Percentiles rank a stretch among this genome's conserved stretches.
Evolutionary conservation across 192 early-diverging fungal genomes (phyloP).

Genomic region (Coemansia pectinata): DNA sequence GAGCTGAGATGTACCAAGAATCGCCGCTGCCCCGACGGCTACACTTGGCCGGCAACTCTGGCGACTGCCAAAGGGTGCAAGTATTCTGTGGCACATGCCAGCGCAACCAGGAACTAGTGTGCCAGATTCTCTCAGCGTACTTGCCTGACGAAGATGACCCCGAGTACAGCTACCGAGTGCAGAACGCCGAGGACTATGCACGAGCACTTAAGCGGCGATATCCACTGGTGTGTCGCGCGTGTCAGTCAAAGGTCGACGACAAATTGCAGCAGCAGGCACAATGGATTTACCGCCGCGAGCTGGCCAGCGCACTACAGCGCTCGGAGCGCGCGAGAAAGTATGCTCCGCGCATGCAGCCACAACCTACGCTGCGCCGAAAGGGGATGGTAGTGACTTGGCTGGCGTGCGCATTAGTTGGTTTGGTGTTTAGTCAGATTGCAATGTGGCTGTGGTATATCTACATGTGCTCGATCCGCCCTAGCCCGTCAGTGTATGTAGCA

Average conservation of each 20-base stretch:
- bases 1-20: conserved; percentile 40
- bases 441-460: conserved; percentile 17
- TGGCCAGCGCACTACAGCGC: conserved; percentile 32
- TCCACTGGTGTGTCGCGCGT: conserved; percentile 36
- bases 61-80: background rate
- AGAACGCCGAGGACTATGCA: conserved; percentile 32
- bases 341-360: conserved; percentile 13
- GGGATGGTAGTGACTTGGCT: conserved; percentile 28
- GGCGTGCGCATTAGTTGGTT: conserved; percentile 11
- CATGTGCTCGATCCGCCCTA: background rate
- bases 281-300: conserved; percentile 31
- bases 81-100: conserved; percentile 45
- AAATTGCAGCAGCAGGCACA: conserved; percentile 39
- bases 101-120: conserved; percentile 49
- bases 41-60: background rate
- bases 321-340: conserved; percentile 22
- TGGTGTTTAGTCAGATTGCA: conserved; percentile 15
- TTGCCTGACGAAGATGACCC: conserved; percentile 39
- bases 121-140: conserved; percentile 39
- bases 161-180: conserved; percentile 17
- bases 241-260: conserved; percentile 38
- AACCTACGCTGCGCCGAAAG: conserved; percentile 38
- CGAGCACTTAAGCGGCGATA: conserved; percentile 29
- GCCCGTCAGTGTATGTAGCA: background rate
- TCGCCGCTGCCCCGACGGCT: conserved; percentile 2